Evolutionary conservation across 2,329 filamentous ascomycete species (phyloP), one percentile per base, ranked within the genome.

Genomic region (Drechslera avenae): DNA sequence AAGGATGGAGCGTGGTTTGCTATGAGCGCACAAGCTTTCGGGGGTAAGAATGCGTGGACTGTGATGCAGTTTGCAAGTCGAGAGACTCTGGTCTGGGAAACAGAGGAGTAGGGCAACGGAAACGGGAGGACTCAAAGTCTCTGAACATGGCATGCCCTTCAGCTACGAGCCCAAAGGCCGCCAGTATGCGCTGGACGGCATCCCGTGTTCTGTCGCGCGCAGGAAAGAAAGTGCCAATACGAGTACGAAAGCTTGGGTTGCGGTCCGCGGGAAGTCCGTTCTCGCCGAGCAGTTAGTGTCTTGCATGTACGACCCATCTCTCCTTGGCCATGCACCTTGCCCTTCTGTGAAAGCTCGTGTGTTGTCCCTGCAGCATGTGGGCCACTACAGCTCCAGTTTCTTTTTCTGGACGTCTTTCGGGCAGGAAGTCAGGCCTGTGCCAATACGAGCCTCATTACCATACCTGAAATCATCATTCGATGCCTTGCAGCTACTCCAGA

Each of bases 81-180:
- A 18, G 68, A 73, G 40, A 73, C 69, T 30, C 52, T 73, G 34
- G 59, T 58, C 13, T 74, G 72, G 72, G 68, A 71, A 42, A 59
- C 59, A 26, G 63, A 68, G 49, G 43, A 33, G 5, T 65, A 51
- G 61, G 33, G 1, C 21, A n/a, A 23, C 5, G 7, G 7, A 30
- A 2, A 17, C 5, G 21, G 21, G 14, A 36, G 16, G 3, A 4
- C 26, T 28, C 26, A 9, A 28, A 9, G 26, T 28, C 10, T 23
- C 21, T 28, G 4, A 9, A 4, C 26, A 12, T 28, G 9, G 26
- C 7, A 12, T 28, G 26, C 26, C 26, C 12, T 28, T 28, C 26
- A 28, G 26, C 26, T 28, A 28, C 26, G 26, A 28, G 9, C 9
- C 26, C 26, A 28, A 28, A 28, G 26, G 26, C 26, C 26, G 26